phyloP scores from a whole-genome alignment of 352 stramenopile species.

The Globisporangium barbulae region DNA sequence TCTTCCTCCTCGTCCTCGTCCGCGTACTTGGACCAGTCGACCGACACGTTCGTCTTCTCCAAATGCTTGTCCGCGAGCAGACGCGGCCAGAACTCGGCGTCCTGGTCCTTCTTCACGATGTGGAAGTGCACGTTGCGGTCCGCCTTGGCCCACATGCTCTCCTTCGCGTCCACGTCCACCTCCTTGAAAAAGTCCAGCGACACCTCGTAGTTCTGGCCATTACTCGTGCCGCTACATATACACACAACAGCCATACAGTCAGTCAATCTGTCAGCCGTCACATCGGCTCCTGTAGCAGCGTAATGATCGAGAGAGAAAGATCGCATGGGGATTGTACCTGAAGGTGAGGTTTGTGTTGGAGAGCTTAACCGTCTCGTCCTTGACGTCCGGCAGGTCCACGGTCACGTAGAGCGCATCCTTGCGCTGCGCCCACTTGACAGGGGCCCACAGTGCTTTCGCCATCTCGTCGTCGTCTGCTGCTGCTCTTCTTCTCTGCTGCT shows the following conservation, averaged over 20 bases:
- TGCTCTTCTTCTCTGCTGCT: constrained; percentile 1
- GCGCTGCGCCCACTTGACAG: constrained; percentile 96
- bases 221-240: constrained; percentile 74
- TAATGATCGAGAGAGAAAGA: neutral
- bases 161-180: constrained; percentile 84
- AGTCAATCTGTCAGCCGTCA: neutral
- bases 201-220: constrained; percentile 92
- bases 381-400: constrained; percentile 93
- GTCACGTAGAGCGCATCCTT: constrained; percentile 96
- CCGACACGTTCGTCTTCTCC: constrained; percentile 96
- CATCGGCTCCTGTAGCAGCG: neutral
- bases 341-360: constrained; percentile 89
- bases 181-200: constrained; percentile 95
- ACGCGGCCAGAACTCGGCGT: constrained; percentile 94
- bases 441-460: constrained; percentile 73
- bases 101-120: constrained; percentile 94
- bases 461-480: constrained; percentile 16
- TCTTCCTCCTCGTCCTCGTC: constrained; percentile 96
- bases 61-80: constrained; percentile 95
- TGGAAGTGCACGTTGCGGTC: constrained; percentile 95
- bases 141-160: constrained; percentile 95
- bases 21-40: constrained; percentile 97
- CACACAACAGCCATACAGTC: constrained; percentile 6
- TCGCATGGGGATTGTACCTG: constrained; percentile 33
- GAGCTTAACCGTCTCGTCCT: constrained; percentile 91